Percentiles rank a stretch among this genome's conserved stretches.
Conservation (phyloP, 2,329 filamentous ascomycete genomes). For the Phialophora expanda region DNA sequence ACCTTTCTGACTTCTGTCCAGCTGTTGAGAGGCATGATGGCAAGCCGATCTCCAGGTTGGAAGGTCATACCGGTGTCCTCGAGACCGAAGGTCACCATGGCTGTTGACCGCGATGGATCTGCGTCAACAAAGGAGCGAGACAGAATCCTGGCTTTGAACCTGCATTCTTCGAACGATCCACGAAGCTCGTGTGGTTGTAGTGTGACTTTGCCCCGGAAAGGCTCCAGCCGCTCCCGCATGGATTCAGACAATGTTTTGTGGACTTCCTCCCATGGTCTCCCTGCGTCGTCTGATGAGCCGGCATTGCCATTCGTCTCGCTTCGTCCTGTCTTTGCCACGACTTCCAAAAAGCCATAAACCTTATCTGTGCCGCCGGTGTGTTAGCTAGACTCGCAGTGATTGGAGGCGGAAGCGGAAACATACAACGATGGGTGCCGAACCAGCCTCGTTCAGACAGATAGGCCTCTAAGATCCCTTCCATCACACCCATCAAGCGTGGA, state of each 20-base stretch:
- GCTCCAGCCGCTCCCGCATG: slow-evolving; percentile 29
- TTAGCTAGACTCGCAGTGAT: background rate
- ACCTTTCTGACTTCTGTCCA: slow-evolving; percentile 30
- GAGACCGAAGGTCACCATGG: slow-evolving; percentile 29
- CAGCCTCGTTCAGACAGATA: slow-evolving; percentile 30
- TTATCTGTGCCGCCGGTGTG: slow-evolving; percentile 19
- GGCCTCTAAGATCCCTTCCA: slow-evolving; percentile 29
- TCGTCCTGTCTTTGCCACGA: slow-evolving; percentile 29
- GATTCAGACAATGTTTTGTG: slow-evolving; percentile 32
- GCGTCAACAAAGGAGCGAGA: slow-evolving; percentile 25
- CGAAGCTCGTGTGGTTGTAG: slow-evolving; percentile 26
- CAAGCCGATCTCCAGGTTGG: slow-evolving; percentile 29
- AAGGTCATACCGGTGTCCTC: slow-evolving; percentile 29
- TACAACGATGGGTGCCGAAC: slow-evolving; percentile 27
- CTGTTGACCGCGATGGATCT: slow-evolving; percentile 20
- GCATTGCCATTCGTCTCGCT: slow-evolving; percentile 32
- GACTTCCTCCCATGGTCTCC: slow-evolving; percentile 30
- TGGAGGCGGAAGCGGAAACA: background rate
- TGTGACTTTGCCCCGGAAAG: slow-evolving; percentile 28
- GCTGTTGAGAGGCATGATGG: slow-evolving; percentile 30
- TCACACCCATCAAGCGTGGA: slow-evolving; percentile 28
- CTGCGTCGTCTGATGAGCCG: slow-evolving; percentile 24
- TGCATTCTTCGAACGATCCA: slow-evolving; percentile 30
- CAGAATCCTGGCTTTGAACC: slow-evolving; percentile 29
- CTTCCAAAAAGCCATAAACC: slow-evolving; percentile 30